Conservation (phyloP, 768 basidiomycete genomes). For the Clitopilus hobsonii region DNA sequence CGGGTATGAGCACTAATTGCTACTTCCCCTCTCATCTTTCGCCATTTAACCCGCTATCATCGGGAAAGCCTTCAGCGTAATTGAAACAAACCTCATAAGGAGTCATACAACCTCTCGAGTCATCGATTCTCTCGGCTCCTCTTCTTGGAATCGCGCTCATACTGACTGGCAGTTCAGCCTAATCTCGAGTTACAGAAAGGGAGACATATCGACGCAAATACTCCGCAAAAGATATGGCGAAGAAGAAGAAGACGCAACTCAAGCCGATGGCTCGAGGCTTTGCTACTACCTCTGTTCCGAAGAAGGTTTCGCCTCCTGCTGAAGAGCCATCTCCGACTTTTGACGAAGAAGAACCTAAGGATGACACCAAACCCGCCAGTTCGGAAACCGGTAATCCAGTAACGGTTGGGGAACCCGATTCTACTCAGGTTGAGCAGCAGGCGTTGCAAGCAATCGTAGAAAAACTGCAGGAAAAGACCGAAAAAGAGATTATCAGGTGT, state of each 20-base stretch:
- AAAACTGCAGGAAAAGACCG: slow-evolving; percentile 79
- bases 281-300: slow-evolving; percentile 78
- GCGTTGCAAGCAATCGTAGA: slow-evolving; percentile 73
- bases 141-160: neutral
- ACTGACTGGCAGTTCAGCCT: neutral
- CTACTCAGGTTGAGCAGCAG: slow-evolving; percentile 43
- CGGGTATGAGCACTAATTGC: too few relatives aligned
- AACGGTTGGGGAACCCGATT: slow-evolving; percentile 22
- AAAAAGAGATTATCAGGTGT: slow-evolving; percentile 79
- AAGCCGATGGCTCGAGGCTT: slow-evolving; percentile 75
- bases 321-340: slow-evolving; percentile 14
- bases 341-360: slow-evolving; percentile 7
- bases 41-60: too few relatives aligned
- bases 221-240: slow-evolving; percentile 48
- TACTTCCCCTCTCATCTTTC: too few relatives aligned
- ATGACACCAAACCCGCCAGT: neutral
- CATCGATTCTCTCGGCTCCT: neutral
- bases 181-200: neutral
- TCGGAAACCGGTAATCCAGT: slow-evolving; percentile 8
- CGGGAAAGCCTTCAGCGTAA: neutral
- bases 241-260: slow-evolving; percentile 82
- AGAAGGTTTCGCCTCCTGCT: slow-evolving; percentile 46
- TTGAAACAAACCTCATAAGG: neutral
- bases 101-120: neutral
- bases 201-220: neutral